Base-by-base conservation (phyloP, 257 asterid genomes). In the Handroanthus guayacan region DNA sequence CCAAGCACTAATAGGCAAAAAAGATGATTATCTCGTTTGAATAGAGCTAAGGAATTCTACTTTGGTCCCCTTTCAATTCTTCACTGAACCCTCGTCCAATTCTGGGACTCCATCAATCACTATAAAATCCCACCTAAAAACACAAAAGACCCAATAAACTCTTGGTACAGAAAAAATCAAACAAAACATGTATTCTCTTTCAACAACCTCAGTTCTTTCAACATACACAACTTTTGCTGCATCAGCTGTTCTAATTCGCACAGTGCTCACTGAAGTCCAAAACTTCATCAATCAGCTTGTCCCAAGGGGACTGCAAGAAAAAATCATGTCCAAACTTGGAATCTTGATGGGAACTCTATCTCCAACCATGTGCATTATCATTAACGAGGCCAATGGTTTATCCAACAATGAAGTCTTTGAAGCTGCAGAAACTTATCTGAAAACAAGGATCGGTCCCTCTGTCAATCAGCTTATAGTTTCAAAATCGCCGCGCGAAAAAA, bases 191-290 rank as follows among this genome's bases (percentile, higher is more conserved):
- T n/a, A n/a, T n/a, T n/a, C n/a, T n/a, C n/a, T n/a, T n/a, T 60
- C 66, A 60, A 60, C 66, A 34, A 31, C 66, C 9, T 3, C 44
- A 31, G 43, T 60, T 3, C 44, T 60, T 0, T 60, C 66, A 34
- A 25, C 66, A 25, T 60, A 60, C 66, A 60, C 44, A 36, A 31
- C 44, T 9, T 60, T 60, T 60, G 66, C 66, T 14, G 66, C 66
- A 60, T 60, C 66, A 4, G 44, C 66, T 2, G 17, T 60, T 8
- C 44, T 60, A 8, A 36, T 60, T 13, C 66, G 43, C 8, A 31
- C 66, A 2, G 31, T 62, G 12, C 14, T 62, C 5, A 13, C 12
- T 14, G 50, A 62, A 62, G 20, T 62, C 31, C 69, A 62, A 5
- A 62, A 62, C 38, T 13, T 62, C 45, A 31, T n/a, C 10, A 34